Percentiles rank a stretch among this genome's conserved stretches.
These are phyloP conservation scores for Lentinula sp. DNA, from an alignment of 768 basidiomycete genomes.

Conservation along the genomic window DNA sequence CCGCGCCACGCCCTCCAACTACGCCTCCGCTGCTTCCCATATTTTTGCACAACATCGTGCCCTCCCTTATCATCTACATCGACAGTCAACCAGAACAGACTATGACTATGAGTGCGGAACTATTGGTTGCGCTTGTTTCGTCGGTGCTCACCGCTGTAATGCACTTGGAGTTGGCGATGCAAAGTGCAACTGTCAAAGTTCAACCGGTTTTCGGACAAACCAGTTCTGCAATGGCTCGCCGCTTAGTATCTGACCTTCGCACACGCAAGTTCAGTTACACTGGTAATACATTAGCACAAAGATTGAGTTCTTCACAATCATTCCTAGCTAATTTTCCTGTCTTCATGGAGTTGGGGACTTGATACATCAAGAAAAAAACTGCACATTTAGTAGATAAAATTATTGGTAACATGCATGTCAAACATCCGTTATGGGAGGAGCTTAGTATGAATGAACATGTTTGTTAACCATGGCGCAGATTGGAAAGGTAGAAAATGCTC, in stretches of 20 bases:
- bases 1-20: slow-evolving; percentile 47
- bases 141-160: slow-evolving; percentile 62
- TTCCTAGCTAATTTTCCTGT: slow-evolving; percentile 74
- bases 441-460: slow-evolving; percentile 20
- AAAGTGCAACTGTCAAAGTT: slow-evolving; percentile 45
- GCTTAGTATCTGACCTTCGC: slow-evolving; percentile 59
- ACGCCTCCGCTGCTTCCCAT: slow-evolving; percentile 66
- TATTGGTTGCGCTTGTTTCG: slow-evolving; percentile 59
- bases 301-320: slow-evolving; percentile 52
- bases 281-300: slow-evolving; percentile 50
- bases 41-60: slow-evolving; percentile 65
- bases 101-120: slow-evolving; percentile 48
- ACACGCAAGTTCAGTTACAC: slow-evolving; percentile 42
- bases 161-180: slow-evolving; percentile 67
- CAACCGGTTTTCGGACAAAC: slow-evolving; percentile 52
- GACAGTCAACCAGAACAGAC: slow-evolving; percentile 51
- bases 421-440: slow-evolving; percentile 41
- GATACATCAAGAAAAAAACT: slow-evolving; percentile 11
- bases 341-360: slow-evolving; percentile 40
- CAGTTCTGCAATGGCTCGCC: slow-evolving; percentile 57
- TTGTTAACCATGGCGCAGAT: not conserved
- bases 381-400: not conserved
- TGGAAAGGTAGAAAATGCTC: slow-evolving; percentile 24
- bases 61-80: slow-evolving; percentile 48
- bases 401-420: slow-evolving; percentile 14